Conservation (phyloP, 495 filamentous ascomycete genomes). For the Penicillium bovifimosum region DNA sequence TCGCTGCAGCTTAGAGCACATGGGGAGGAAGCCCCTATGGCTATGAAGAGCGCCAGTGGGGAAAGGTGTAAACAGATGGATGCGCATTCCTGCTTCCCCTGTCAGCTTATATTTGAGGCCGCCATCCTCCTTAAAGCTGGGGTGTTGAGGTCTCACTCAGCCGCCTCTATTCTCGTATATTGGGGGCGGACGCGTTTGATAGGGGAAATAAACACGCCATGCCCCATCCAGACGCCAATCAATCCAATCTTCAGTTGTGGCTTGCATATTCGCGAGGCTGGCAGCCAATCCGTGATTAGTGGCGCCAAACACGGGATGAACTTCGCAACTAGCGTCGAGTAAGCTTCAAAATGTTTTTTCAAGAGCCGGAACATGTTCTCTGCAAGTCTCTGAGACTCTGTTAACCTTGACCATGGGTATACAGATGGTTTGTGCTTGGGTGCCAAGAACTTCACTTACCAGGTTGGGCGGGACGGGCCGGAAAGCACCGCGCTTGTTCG, state of each 20-base stretch:
- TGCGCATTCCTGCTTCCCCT: not conserved
- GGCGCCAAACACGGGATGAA: not conserved
- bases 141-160: too few species aligned
- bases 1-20: not conserved
- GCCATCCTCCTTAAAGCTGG: not conserved
- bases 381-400: too few species aligned
- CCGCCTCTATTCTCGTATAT: too few species aligned
- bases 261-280: constrained; percentile 1
- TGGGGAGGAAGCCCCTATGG: not conserved
- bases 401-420: too few species aligned
- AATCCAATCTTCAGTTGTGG: not conserved
- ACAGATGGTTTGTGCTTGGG: too few species aligned
- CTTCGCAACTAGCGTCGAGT: not conserved
- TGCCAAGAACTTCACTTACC: too few species aligned
- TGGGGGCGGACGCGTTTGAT: not conserved
- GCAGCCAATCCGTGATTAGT: not conserved
- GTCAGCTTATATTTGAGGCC: not conserved
- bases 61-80: not conserved
- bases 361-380: too few species aligned
- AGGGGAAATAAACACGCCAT: constrained; percentile 1
- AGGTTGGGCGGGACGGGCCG: too few species aligned
- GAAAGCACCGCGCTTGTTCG: too few species aligned
- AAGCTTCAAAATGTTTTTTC: not conserved
- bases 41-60: not conserved
- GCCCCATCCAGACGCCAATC: not conserved